These are phyloP conservation scores for Vinca minor DNA, from an alignment of 257 asterid species.

Conservation along the genomic window DNA sequence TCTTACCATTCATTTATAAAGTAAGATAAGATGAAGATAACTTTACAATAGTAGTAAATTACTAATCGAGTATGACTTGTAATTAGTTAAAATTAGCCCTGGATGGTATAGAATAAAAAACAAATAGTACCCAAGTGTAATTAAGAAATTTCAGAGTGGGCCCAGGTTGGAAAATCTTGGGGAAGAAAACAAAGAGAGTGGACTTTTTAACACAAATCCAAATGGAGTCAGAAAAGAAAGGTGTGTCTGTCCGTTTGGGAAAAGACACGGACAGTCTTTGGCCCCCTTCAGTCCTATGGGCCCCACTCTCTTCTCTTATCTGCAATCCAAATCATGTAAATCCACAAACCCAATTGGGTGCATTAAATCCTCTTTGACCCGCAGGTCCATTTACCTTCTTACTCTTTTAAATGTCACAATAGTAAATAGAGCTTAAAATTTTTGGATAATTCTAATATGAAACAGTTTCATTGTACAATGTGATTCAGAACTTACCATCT, in stretches of 20 bases:
- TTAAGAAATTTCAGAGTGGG: neutral
- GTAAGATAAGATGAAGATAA: too few species aligned
- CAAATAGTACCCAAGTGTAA: neutral
- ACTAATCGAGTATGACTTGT: too few species aligned
- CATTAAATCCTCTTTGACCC: constrained; percentile 5
- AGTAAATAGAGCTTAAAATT: too few species aligned
- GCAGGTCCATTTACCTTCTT: neutral
- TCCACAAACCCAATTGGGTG: neutral
- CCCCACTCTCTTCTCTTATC: neutral
- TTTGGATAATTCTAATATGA: too few species aligned
- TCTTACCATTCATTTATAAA: too few species aligned
- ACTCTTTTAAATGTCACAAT: too few species aligned
- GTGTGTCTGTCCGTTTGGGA: constrained; percentile 4
- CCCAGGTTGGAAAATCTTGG: neutral
- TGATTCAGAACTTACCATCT: too few species aligned
- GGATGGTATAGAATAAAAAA: too few species aligned
- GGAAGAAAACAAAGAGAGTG: constrained; percentile 16
- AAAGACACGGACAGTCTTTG: constrained; percentile 12
- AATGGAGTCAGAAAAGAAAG: constrained; percentile 8
- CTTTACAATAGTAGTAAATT: too few species aligned
- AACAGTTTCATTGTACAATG: too few species aligned
- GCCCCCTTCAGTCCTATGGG: neutral
- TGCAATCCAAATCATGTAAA: too few species aligned
- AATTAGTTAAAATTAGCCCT: too few species aligned
- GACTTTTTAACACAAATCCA: constrained; percentile 19